Conservation (phyloP, 2,329 filamentous ascomycete genomes). For the Botrytis elliptica region DNA sequence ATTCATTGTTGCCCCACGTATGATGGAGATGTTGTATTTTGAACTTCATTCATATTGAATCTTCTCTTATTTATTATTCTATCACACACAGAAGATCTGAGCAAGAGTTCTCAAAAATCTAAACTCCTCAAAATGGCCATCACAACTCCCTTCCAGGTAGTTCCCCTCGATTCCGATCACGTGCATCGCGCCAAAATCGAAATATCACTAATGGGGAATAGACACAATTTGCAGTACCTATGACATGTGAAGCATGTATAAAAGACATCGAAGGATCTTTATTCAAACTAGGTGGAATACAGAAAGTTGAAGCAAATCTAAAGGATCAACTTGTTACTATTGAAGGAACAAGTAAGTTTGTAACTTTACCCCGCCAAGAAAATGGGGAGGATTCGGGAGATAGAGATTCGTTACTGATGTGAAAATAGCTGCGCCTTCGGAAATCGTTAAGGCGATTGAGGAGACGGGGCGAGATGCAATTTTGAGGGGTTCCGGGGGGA, state of each 20-base stretch:
- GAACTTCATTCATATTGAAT: background rate
- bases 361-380: conserved; percentile 41
- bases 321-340: conserved; percentile 80
- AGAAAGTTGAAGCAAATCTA: conserved; percentile 78
- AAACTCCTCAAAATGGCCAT: conserved; percentile 34
- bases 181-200: conserved; percentile 21
- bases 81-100: background rate
- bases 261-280: conserved; percentile 80
- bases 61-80: background rate
- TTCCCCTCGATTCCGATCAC: conserved; percentile 28
- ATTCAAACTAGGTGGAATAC: conserved; percentile 74
- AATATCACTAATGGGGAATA: conserved; percentile 41
- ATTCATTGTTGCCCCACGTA: conserved; percentile 24
- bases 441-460: conserved; percentile 86
- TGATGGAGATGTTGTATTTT: background rate
- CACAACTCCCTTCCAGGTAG: conserved; percentile 41
- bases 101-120: background rate
- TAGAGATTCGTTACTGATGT: conserved; percentile 22
- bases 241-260: conserved; percentile 88
- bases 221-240: conserved; percentile 92
- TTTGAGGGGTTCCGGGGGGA: conserved; percentile 79
- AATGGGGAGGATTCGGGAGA: conserved; percentile 11
- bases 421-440: conserved; percentile 72
- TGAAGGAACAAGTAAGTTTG: conserved; percentile 70
- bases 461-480: conserved; percentile 91